Evolutionary conservation across 352 stramenopile species (phyloP).

Genomic region (Phytopythium helicoides): DNA sequence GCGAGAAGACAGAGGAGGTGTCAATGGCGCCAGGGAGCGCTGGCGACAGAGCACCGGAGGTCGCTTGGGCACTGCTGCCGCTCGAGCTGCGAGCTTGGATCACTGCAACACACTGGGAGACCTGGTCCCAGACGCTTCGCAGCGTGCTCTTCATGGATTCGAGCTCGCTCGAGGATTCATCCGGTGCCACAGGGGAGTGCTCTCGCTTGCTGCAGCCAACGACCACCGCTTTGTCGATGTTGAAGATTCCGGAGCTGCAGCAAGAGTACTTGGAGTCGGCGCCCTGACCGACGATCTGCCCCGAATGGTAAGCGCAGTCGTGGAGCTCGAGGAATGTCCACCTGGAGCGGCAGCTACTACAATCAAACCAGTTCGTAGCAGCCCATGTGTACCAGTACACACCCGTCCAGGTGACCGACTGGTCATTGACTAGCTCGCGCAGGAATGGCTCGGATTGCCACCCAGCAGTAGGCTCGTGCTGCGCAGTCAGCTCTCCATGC

Average conservation of each 20-base stretch:
- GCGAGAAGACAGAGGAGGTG: slow-evolving; percentile 18
- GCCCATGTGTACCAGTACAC: slow-evolving; percentile 87
- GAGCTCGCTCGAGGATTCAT: slow-evolving; percentile 1
- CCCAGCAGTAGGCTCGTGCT: slow-evolving; percentile 31
- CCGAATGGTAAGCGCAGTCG: slow-evolving; percentile 49
- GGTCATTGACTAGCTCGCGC: slow-evolving; percentile 31
- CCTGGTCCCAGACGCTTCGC: slow-evolving; percentile 38
- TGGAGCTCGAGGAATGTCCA: slow-evolving; percentile 41
- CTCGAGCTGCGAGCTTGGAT: background rate
- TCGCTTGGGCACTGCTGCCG: background rate
- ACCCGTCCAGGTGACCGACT: slow-evolving; percentile 49
- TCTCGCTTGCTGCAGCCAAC: slow-evolving; percentile 41
- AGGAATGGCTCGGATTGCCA: slow-evolving; percentile 55
- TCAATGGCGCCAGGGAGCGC: slow-evolving; percentile 14
- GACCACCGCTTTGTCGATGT: slow-evolving; percentile 35
- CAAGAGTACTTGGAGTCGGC: slow-evolving; percentile 49
- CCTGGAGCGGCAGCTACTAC: slow-evolving; percentile 34
- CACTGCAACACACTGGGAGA: slow-evolving; percentile 14
- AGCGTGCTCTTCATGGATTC: slow-evolving; percentile 17
- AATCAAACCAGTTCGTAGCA: slow-evolving; percentile 53
- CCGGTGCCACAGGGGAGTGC: slow-evolving; percentile 26
- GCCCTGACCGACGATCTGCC: slow-evolving; percentile 30
- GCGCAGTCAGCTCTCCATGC: slow-evolving; percentile 46
- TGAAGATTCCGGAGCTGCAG: slow-evolving; percentile 45
- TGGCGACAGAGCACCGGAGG: background rate